Percentiles rank a stretch among this genome's conserved stretches.
Evolutionary conservation across 179 eudicot genomes (phyloP).

Genomic region (Amaranthus tricolor): DNA sequence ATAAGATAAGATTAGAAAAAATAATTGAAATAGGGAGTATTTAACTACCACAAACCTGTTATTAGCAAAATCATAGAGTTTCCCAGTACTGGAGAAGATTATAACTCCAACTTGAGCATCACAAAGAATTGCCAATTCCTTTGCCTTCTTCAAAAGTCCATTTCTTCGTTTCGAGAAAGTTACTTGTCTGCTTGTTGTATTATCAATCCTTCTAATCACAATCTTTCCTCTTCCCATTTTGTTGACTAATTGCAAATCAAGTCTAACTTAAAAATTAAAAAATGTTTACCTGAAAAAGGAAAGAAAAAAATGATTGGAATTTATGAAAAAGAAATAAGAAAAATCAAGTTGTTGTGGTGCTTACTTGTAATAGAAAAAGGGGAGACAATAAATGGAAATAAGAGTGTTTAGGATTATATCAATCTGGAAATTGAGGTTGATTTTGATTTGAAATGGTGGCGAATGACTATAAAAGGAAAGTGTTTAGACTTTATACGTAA

Average conservation of each 20-base stretch:
- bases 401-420: slow-evolving; percentile 16
- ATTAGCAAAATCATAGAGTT: slow-evolving; percentile 35
- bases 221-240: slow-evolving; percentile 40
- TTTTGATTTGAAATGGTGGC: slow-evolving; percentile 29
- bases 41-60: slow-evolving; percentile 30
- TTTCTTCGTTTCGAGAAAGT: slow-evolving; percentile 37
- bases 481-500: slow-evolving; percentile 24
- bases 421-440: slow-evolving; percentile 22
- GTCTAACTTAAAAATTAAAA: background rate
- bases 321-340: slow-evolving; percentile 1
- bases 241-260: slow-evolving; percentile 1
- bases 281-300: slow-evolving; percentile 8
- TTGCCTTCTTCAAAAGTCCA: slow-evolving; percentile 36
- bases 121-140: slow-evolving; percentile 36
- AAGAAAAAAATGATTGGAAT: slow-evolving; percentile 17
- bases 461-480: slow-evolving; percentile 32
- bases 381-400: slow-evolving; percentile 26
- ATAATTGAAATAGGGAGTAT: slow-evolving; percentile 16
- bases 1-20: slow-evolving; percentile 6
- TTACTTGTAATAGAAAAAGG: slow-evolving; percentile 18
- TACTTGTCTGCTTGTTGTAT: slow-evolving; percentile 36
- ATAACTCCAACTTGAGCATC: slow-evolving; percentile 38
- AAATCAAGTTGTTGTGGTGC: slow-evolving; percentile 1
- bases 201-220: slow-evolving; percentile 34
- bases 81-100: slow-evolving; percentile 38